Evolutionary conservation across 139 green algal species (phyloP), one percentile per base, ranked within the genome.

Genomic region (Micractinium conductrix): DNA sequence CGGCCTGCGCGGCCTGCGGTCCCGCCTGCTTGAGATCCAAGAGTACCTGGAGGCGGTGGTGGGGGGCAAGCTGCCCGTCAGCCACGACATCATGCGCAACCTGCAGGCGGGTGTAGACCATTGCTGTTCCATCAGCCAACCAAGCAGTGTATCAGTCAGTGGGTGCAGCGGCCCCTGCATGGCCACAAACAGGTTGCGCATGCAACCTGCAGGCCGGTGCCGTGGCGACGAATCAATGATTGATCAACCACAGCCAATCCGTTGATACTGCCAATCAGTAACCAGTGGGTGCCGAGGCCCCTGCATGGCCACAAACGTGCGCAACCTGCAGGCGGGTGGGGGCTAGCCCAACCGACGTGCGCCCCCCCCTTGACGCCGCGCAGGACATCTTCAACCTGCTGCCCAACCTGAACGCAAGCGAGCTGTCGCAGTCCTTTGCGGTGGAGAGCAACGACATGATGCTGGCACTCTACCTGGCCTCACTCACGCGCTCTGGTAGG

Each of bases 401-500:
- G 85, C 97, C 97, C 69, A 99, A 99, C 89, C 93, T 99, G 87
- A 97, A 96, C 74, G 90, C 97, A 28, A 91, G 95, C 43, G 88
- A 94, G 53, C 90, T 99, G 43, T 87, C 92, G 17, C 58, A 48
- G 9, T 88, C 89, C 4, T 92, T 94, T 83, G 88, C 95, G 81
- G 93, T 98, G 43, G 96, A 98, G 89, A 92, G 89, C 78, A 99
- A 99, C 85, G 97, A 99, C 93, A 99, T 99, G 97, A 98, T 98
- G 96, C 89, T 97, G 81, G 92, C 90, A 44, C 93, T 99, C 62
- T 99, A 99, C 92, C 70, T 99, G 72, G 91, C 96, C 0, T 96
- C 95, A 2, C 90, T 99, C 78, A 95, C 98, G 24, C 92, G 97
- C 58, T 92, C 87, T 73, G n/a, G n/a, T n/a, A n/a, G n/a, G n/a